These are phyloP conservation scores for Sequoia sempervirens DNA, from an alignment of 75 land plant genomes.

Conservation along the genomic window DNA sequence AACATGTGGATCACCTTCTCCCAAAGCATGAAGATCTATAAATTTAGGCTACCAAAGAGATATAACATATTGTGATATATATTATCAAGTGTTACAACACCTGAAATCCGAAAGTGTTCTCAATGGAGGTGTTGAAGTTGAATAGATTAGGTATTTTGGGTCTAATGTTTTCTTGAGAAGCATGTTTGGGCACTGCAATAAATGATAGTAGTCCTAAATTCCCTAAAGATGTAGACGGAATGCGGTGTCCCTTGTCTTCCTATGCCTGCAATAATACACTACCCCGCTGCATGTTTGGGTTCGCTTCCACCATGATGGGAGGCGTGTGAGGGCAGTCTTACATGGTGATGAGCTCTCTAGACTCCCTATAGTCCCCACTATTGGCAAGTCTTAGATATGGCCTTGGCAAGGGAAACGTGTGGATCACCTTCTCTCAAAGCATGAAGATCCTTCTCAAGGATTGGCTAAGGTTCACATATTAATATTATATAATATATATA, in stretches of 20 bases:
- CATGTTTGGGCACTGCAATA: not conserved
- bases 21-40: slow-evolving; percentile 12
- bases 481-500: too few relatives aligned
- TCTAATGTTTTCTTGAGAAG: slow-evolving; percentile 13
- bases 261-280: slow-evolving; percentile 16
- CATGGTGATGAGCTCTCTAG: slow-evolving; percentile 20
- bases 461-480: too few relatives aligned
- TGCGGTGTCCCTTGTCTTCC: slow-evolving; percentile 18
- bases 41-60: too few relatives aligned
- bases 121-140: not conserved
- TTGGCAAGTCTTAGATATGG: slow-evolving; percentile 32
- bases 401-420: slow-evolving; percentile 17
- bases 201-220: not conserved
- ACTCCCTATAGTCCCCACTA: slow-evolving; percentile 1
- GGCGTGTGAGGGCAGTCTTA: slow-evolving; percentile 26
- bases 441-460: slow-evolving; percentile 20
- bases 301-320: slow-evolving; percentile 21
- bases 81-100: too few relatives aligned
- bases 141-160: not conserved
- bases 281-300: slow-evolving; percentile 15
- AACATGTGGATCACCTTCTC: slow-evolving; percentile 42
- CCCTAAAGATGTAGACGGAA: slow-evolving; percentile 11
- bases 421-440: slow-evolving; percentile 29
- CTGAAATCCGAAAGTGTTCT: too few relatives aligned
- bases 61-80: too few relatives aligned